A percentile compares a stretch with the other conserved stretches of the same genome.
Evolutionary conservation across 2,329 filamentous ascomycete species (phyloP).

Genomic region (Drechmeria coniospora): DNA sequence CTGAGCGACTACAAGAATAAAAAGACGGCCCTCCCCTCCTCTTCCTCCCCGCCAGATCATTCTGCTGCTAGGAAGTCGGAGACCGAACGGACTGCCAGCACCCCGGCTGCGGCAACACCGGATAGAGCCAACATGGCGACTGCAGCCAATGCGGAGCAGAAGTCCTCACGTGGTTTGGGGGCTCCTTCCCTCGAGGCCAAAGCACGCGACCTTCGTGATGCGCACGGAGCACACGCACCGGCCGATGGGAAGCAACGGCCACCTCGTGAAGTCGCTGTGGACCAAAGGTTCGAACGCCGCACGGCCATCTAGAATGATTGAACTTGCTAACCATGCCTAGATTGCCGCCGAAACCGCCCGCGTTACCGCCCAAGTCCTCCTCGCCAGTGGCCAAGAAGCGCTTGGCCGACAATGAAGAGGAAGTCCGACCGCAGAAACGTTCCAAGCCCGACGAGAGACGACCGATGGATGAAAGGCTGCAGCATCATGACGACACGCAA

Average conservation of each 20-base stretch:
- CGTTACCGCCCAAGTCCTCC: conserved; percentile 19
- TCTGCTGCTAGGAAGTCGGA: conserved; percentile 17
- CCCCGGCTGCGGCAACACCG: conserved; percentile 4
- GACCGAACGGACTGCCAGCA: conserved; percentile 13
- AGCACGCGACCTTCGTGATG: no score
- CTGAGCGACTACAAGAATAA: conserved; percentile 45
- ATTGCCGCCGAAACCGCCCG: conserved; percentile 21
- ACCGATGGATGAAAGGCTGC: conserved; percentile 16
- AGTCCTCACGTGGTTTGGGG: no score
- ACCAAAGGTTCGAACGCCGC: conserved; percentile 14
- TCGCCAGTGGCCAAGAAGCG: conserved; percentile 34
- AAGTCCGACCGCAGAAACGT: conserved; percentile 29
- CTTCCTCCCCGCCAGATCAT: conserved; percentile 21
- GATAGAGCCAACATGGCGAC: conserved; percentile 2
- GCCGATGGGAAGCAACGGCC: conserved; percentile 16
- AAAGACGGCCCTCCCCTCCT: conserved; percentile 19
- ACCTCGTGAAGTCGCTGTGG: conserved; percentile 12
- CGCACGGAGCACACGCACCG: conserved; percentile 9
- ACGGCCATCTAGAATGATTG: not conserved
- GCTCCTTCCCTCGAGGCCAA: no score
- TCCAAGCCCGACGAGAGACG: conserved; percentile 22
- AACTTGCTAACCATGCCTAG: conserved; percentile 11
- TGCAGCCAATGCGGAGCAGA: conserved; percentile 5
- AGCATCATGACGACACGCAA: conserved; percentile 17
- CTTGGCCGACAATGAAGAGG: conserved; percentile 26